These are phyloP conservation scores for Fusarium luffae DNA, from an alignment of 2,329 filamentous ascomycete species.

Conservation along the genomic window DNA sequence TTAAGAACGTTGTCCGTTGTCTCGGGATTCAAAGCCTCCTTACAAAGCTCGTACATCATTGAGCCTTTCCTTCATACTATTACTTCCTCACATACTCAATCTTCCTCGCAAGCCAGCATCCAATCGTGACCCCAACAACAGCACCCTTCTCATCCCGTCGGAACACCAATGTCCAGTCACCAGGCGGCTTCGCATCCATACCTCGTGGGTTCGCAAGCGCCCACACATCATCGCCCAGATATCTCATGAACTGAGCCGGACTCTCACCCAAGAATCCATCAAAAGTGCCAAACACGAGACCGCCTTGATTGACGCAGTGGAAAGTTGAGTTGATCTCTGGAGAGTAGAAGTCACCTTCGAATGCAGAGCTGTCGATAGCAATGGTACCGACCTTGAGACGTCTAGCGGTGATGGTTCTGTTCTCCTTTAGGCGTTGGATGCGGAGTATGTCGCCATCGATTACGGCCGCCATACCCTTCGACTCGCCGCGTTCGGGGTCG, in stretches of 20 bases:
- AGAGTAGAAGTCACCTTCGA: conserved; percentile 27
- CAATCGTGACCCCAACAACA: conserved; percentile 11
- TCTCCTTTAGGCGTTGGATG: conserved; percentile 27
- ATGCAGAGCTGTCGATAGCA: conserved; percentile 1
- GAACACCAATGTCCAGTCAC: conserved; percentile 33
- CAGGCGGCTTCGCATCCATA: conserved; percentile 34
- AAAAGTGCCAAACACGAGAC: conserved; percentile 29
- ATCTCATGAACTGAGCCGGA: conserved; percentile 26
- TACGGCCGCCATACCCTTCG: conserved; percentile 15
- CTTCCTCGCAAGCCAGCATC: conserved; percentile 25
- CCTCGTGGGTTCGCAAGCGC: conserved; percentile 24
- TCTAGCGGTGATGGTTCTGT: conserved; percentile 16
- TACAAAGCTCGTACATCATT: too few relatives aligned
- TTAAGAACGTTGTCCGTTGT: too few relatives aligned
- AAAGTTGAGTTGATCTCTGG: conserved; percentile 25
- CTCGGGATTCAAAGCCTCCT: background rate
- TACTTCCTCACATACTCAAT: conserved; percentile 26
- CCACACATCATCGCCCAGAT: conserved; percentile 25
- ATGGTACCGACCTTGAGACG: background rate
- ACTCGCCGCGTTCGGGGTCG: conserved; percentile 17
- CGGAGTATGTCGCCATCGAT: conserved; percentile 11
- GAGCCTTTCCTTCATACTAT: background rate
- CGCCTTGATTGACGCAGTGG: conserved; percentile 25
- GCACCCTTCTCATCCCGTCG: background rate
- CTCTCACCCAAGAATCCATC: conserved; percentile 29